Evolutionary conservation across 495 filamentous ascomycete species (phyloP), one percentile per base, ranked within the genome.

Genomic region (Haplographium delicatum): DNA sequence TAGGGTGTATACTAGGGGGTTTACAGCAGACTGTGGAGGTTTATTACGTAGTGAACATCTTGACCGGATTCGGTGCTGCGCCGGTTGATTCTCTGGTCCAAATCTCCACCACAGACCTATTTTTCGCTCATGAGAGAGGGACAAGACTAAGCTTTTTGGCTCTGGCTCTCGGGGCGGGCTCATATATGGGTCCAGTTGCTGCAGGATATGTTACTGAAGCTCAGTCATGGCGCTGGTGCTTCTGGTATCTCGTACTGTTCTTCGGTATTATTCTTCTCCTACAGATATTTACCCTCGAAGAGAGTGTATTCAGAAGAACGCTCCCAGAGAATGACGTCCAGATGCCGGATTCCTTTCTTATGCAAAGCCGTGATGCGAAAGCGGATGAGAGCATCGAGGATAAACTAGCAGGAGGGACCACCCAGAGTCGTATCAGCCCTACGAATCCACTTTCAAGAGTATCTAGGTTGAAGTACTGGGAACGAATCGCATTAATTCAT

Each of bases 171-270:
- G 40, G 33, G 7, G 33, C 50, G 9, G 50, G 44, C 15, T 54
- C 51, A 16, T 54, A 41, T 27, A 62, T 78, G 6, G 71, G 63
- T 0, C 66, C 70, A 1, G 63, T 78, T 0, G 68, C 70, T 11
- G 64, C 68, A 24, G 73, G 74, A 1, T 75, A 69, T 51, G 64
- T 71, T 28, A 64, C 67, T 0, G 59, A 58, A 5, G 58, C 60
- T 13, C 69, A 72, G 39, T 66, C 68, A 1, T 76, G 73, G 73
- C 56, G 68, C 7, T 75, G 69, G 67, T 68, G 70, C 34, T 76
- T 69, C 67, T 78, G 72, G 73, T 75, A 70, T 67, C 66, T 60
- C 35, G 64, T 65, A 2, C 74, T 76, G 15, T 64, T 75, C 50
- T 65, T 73, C 22, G 73, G 63, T 0, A 49, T 70, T 16, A 48